phyloP scores from a whole-genome alignment of 129 eudicot species.

The Pseudognaphalium luteoalbum region DNA sequence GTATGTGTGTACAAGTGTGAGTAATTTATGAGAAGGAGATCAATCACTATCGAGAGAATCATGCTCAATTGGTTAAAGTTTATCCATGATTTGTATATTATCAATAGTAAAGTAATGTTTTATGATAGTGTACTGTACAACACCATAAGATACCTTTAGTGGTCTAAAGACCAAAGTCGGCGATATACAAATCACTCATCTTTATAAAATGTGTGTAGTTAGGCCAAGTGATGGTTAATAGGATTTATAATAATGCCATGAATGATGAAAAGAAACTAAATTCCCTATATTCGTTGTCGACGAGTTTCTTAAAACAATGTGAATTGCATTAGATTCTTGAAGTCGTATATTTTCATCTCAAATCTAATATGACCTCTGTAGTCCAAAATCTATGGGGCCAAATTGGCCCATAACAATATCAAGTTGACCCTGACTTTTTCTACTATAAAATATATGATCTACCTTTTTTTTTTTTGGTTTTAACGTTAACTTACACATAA shows the following conservation, averaged over 20 bases:
- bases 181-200: no score
- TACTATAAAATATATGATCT: no score
- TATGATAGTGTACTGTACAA: no score
- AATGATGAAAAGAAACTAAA: neutral
- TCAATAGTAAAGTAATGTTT: no score
- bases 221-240: conserved; percentile 19
- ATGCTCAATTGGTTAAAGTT: neutral
- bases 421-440: no score
- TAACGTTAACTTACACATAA: no score
- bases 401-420: conserved; percentile 5
- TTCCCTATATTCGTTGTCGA: neutral
- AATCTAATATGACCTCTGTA: neutral
- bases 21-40: neutral
- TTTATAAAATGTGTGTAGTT: neutral
- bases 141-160: no score
- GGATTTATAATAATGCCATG: neutral
- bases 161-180: no score
- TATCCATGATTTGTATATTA: no score
- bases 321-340: neutral
- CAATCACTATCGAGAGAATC: conserved; percentile 9
- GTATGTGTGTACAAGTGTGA: neutral
- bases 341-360: neutral
- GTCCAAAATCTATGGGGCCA: conserved; percentile 4
- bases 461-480: no score
- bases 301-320: conserved; percentile 4